phyloP scores from a whole-genome alignment of 2,329 filamentous ascomycete genomes.

The Samsoniella hepiali region DNA sequence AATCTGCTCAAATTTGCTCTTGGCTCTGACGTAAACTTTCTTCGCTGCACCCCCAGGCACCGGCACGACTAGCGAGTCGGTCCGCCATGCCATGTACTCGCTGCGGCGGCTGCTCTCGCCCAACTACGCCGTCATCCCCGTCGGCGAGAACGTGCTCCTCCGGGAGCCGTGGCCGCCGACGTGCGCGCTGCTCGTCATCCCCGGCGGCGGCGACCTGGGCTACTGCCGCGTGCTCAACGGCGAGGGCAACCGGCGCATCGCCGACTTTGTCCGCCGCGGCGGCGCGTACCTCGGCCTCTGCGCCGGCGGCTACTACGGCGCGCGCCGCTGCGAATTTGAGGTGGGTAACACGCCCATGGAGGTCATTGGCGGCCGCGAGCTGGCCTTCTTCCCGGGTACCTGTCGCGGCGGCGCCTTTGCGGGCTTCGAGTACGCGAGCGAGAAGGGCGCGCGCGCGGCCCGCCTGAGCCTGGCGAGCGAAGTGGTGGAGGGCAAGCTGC shows the following conservation, averaged over 20 bases:
- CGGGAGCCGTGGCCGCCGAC: slow-evolving; percentile 88
- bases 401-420: slow-evolving; percentile 84
- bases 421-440: slow-evolving; percentile 88
- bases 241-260: slow-evolving; percentile 78
- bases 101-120: slow-evolving; percentile 82
- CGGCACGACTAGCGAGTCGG: slow-evolving; percentile 82
- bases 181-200: slow-evolving; percentile 86
- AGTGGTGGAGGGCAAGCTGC: slow-evolving; percentile 53
- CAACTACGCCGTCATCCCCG: slow-evolving; percentile 87
- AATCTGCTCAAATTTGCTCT: not conserved
- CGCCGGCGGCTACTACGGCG: slow-evolving; percentile 90
- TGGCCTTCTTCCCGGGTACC: slow-evolving; percentile 82
- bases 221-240: slow-evolving; percentile 90
- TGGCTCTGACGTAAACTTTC: not conserved
- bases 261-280: slow-evolving; percentile 79
- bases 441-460: slow-evolving; percentile 74
- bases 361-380: slow-evolving; percentile 79
- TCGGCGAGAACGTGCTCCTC: slow-evolving; percentile 73
- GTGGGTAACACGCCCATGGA: slow-evolving; percentile 74
- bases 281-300: slow-evolving; percentile 89
- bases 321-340: slow-evolving; percentile 82
- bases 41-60: slow-evolving; percentile 54
- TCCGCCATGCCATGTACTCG: slow-evolving; percentile 83
- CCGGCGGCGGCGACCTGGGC: slow-evolving; percentile 88
- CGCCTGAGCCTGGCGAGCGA: slow-evolving; percentile 62